Evolutionary conservation across 2,329 filamentous ascomycete species (phyloP).

Genomic region (Lecanicillium sp.): DNA sequence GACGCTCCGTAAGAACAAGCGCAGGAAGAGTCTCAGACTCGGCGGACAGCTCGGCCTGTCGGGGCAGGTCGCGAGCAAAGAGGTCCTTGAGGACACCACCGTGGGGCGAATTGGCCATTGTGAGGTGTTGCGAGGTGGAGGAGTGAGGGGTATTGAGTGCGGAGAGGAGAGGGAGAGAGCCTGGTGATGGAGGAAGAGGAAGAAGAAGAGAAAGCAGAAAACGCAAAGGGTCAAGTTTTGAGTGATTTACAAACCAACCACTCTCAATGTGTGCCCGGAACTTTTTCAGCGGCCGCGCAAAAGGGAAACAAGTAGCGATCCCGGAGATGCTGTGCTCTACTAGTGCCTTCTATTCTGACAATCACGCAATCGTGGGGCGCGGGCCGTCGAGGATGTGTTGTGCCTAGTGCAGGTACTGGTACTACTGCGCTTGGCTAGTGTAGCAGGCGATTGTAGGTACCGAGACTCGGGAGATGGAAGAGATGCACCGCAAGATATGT

Average conservation of each 20-base stretch:
- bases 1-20: conserved; percentile 79
- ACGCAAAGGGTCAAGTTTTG: conserved; percentile 1
- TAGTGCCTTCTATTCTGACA: conserved; percentile 2
- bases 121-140: conserved; percentile 16
- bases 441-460: too few relatives aligned
- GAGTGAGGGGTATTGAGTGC: conserved; percentile 4
- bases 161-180: conserved; percentile 1
- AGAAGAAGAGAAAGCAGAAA: conserved; percentile 9
- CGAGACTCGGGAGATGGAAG: too few relatives aligned
- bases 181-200: conserved; percentile 8
- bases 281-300: conserved; percentile 2
- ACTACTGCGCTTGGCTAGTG: too few relatives aligned
- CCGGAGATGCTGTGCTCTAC: conserved; percentile 7
- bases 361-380: conserved; percentile 25
- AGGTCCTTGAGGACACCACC: conserved; percentile 98
- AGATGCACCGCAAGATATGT: too few relatives aligned
- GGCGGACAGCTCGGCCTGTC: conserved; percentile 66
- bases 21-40: conserved; percentile 86
- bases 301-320: conserved; percentile 8
- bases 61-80: conserved; percentile 81
- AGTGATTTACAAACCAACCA: too few relatives aligned
- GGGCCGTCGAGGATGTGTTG: conserved; percentile 11
- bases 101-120: conserved; percentile 65
- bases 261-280: too few relatives aligned
- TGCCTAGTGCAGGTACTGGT: too few relatives aligned